A percentile compares a stretch with the other conserved stretches of the same genome.
Evolutionary conservation across 2,329 filamentous ascomycete genomes (phyloP).

Genomic region (Coniochaeta hoffmannii): DNA sequence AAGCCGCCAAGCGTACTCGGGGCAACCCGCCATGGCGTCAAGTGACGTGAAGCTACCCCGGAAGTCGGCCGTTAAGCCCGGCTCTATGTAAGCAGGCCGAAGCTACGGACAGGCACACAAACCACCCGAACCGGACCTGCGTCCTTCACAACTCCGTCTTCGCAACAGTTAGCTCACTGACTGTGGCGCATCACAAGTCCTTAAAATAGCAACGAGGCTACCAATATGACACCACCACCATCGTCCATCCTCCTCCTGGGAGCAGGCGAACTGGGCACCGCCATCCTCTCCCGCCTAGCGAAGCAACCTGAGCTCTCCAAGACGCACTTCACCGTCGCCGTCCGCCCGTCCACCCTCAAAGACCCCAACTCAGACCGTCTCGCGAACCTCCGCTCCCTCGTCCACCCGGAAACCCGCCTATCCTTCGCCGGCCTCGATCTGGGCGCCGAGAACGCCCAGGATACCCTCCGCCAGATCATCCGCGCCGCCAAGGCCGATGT

Average conservation of each 20-base stretch:
- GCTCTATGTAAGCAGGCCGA: no score
- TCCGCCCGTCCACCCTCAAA: neutral
- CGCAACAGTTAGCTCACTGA: no score
- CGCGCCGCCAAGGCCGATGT: neutral
- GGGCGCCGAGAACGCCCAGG: neutral
- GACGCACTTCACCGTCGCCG: neutral
- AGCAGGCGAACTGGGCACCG: slow-evolving; percentile 1
- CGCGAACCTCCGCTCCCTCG: neutral
- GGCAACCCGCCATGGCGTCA: no score
- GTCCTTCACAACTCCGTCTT: no score
- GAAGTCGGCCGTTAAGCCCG: no score
- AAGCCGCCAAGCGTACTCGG: no score
- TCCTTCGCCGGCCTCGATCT: neutral
- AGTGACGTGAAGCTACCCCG: no score
- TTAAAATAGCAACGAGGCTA: neutral
- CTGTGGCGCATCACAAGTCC: no score
- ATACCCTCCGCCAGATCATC: neutral
- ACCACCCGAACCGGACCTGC: no score
- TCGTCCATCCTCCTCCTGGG: neutral
- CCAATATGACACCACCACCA: neutral
- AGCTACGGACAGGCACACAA: no score
- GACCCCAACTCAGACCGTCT: neutral
- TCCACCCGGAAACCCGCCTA: neutral
- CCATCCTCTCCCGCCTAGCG: neutral
- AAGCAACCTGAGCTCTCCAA: neutral